Base-by-base conservation (phyloP, 169 alveolate species). In the Plasmodium vinckei region DNA sequence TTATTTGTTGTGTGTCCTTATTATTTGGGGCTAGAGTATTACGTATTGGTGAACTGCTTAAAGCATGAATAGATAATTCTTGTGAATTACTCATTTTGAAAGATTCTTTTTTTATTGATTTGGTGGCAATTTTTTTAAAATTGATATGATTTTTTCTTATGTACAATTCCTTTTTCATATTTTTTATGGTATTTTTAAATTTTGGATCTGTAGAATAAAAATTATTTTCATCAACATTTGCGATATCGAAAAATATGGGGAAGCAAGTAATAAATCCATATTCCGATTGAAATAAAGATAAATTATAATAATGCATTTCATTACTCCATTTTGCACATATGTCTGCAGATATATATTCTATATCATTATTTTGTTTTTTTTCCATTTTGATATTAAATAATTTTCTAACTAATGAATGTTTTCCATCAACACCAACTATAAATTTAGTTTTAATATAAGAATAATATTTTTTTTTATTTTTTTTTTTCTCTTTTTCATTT, bases 361-460 rank as follows among this genome's bases (percentile, higher is more conserved):
- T 17, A 10, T 44, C 25, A 4, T 56, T 21, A 27, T 27, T 57
- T 39, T 46, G 9, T 47, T 72, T 57, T 25, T 59, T 63, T 9
- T 72, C 61, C 87, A 72, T 57, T 59, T 72, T 57, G 57, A 72
- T 56, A 27, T 72, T 39, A 17, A 71, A 59, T 5, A 57, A 63
- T 56, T 72, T 72, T 72, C 87, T 33, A 17, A 72, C 70, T 39
- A 46, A 9, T 1, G 87, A 72, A 21, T 59, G 57, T 25, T 60
- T 72, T 33, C 87, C 87, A 39, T 72, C 87, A 9, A 59, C 72
- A 6, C 87, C 87, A 15, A 72, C 54, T 42, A 72, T 72, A 49
- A 17, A 72, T 72, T 72, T 72, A 19, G 72, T 72, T 25, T 49
- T 72, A 57, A 72, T 72, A 10, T 57, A 56, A 49, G 72, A 54